phyloP scores from a whole-genome alignment of 192 early-diverging fungal genomes.

The Helicostylum pulchrum region DNA sequence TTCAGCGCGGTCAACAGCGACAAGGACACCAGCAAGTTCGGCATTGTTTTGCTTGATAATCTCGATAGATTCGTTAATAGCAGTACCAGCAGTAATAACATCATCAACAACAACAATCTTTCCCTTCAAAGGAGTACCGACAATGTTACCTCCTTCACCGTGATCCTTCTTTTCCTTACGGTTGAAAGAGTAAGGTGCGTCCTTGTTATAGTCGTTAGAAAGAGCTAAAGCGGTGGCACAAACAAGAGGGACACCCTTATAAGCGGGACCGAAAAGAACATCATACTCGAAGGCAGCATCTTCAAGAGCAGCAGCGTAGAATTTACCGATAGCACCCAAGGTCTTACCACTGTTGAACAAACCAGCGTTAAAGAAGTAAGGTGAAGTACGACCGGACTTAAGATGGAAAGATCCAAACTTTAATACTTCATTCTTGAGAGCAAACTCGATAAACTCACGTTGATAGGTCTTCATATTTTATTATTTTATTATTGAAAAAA shows the following conservation, averaged over 20 bases:
- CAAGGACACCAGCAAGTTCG: constrained; percentile 76
- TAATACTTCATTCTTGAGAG: constrained; percentile 79
- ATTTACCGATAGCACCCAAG: constrained; percentile 78
- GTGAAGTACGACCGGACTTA: constrained; percentile 93
- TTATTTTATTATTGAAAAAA: neutral
- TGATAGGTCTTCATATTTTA: constrained; percentile 71
- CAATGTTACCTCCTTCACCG: constrained; percentile 95
- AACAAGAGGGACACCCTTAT: constrained; percentile 97
- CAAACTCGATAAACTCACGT: constrained; percentile 91
- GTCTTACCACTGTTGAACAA: constrained; percentile 90
- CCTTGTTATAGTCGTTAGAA: constrained; percentile 48
- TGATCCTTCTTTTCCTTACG: constrained; percentile 99
- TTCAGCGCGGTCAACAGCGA: constrained; percentile 94
- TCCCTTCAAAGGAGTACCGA: constrained; percentile 79
- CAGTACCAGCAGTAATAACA: constrained; percentile 98
- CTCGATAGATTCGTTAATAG: constrained; percentile 87
- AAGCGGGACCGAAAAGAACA: constrained; percentile 96
- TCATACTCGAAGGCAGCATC: constrained; percentile 71
- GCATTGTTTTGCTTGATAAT: constrained; percentile 78
- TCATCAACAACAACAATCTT: constrained; percentile 90
- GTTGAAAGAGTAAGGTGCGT: constrained; percentile 91
- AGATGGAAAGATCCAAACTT: constrained; percentile 91
- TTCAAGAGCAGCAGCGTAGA: constrained; percentile 84
- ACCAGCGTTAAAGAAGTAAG: constrained; percentile 99
- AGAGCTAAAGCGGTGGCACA: constrained; percentile 80